Percentiles rank a stretch among this genome's conserved stretches.
phyloP scores from a whole-genome alignment of 495 filamentous ascomycete species.

The Neurospora intermedia region DNA sequence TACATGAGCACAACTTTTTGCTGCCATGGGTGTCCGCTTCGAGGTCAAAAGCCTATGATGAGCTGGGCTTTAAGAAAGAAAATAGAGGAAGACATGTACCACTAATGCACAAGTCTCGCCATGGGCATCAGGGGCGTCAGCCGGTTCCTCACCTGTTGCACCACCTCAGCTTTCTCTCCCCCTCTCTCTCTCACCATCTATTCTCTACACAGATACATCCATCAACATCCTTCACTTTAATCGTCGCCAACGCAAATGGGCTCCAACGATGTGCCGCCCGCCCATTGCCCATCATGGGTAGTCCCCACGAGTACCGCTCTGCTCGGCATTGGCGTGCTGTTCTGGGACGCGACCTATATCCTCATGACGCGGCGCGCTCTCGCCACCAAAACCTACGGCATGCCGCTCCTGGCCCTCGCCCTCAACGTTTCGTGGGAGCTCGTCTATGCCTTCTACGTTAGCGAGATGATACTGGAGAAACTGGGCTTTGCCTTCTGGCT shows the following conservation, averaged over 20 bases:
- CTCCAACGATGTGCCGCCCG: constrained; percentile 28
- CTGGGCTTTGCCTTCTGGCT: constrained; percentile 32
- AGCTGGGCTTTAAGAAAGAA: too few species aligned
- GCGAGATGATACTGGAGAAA: constrained; percentile 27
- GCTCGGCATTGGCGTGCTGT: constrained; percentile 26
- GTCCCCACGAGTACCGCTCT: constrained; percentile 25
- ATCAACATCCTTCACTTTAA: not conserved
- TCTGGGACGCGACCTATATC: constrained; percentile 34
- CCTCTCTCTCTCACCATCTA: too few species aligned
- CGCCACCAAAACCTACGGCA: constrained; percentile 31
- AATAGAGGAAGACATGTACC: too few species aligned
- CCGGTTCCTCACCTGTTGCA: too few species aligned
- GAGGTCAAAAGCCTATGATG: too few species aligned
- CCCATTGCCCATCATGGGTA: constrained; percentile 24
- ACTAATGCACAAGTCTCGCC: too few species aligned
- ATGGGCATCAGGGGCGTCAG: too few species aligned
- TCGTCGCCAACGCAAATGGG: constrained; percentile 22
- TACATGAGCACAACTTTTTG: too few species aligned
- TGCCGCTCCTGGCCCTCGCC: constrained; percentile 34
- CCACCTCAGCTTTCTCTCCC: too few species aligned
- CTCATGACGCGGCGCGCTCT: constrained; percentile 29
- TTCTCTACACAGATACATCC: too few species aligned
- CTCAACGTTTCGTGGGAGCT: constrained; percentile 37
- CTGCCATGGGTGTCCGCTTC: too few species aligned
- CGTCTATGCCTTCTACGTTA: constrained; percentile 29